Evolutionary conservation across 192 early-diverging fungal genomes (phyloP), one percentile per base, ranked within the genome.

Genomic region (Chytriomyces sp.): DNA sequence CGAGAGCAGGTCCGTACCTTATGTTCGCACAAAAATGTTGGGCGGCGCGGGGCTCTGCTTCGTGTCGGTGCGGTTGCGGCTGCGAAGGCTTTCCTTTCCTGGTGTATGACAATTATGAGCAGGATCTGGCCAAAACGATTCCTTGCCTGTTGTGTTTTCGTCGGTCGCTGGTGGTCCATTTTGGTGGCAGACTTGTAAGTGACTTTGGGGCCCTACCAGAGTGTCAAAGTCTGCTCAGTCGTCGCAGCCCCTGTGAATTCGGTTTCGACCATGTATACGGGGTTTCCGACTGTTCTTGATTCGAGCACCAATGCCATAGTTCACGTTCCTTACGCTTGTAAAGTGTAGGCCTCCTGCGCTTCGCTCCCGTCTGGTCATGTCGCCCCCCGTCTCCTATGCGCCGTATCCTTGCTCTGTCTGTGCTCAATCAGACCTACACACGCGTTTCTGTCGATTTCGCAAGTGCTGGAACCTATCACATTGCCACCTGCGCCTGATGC

Each of bases 21-120:
- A 40, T 14, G 28, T 17, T n/a, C 39, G 44, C 28, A 1, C 38
- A 28, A 22, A 33, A 33, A 87, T 70, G 40, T 44, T 8, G 79
- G 76, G 14, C 34, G 57, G 3, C 39, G 70, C 17, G 72, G 75
- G 19, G 74, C 59, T 19, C 80, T 77, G 62, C 66, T 54, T 19
- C 28, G 86, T 40, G 49, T 53, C 1, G 78, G 81, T 40, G 36
- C 70, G 31, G 65, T 76, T 1, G 78, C 76, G 22, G 41, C 68
- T 17, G 78, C 81, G 1, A 49, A 14, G 22, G 44, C 22, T 49
- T 49, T 49, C 44, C 44, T 22, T 49, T n/a, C 44, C 14, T n/a
- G 44, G 14, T 22, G 14, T 14, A 22, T 1, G 44, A 49, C 44
- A 22, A 49, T 49, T 49, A n/a, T 49, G 17, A n/a, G 17, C 44